Conservation (phyloP, 768 basidiomycete genomes). For the Brasilioporus rufonigricans region DNA sequence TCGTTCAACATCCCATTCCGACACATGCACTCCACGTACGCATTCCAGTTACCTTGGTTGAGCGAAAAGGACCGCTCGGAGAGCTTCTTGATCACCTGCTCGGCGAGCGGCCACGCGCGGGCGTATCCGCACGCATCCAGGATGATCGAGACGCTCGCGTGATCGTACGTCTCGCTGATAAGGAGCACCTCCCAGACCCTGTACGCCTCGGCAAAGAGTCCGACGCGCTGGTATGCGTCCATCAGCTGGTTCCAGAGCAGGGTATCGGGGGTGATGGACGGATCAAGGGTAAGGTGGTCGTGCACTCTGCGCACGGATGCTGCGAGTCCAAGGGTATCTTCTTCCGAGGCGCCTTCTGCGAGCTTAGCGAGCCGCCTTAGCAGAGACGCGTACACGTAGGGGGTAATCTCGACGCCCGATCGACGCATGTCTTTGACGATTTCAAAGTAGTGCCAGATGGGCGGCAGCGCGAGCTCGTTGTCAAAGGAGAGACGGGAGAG, state of each 20-base stretch:
- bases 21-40: constrained; percentile 85
- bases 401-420: constrained; percentile 55
- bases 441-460: constrained; percentile 59
- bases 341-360: constrained; percentile 33
- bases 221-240: constrained; percentile 83
- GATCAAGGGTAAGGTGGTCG: constrained; percentile 74
- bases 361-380: constrained; percentile 52
- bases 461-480: constrained; percentile 38
- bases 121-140: constrained; percentile 80
- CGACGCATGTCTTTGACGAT: constrained; percentile 80
- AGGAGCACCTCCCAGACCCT: constrained; percentile 79
- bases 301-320: constrained; percentile 63
- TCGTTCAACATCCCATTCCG: constrained; percentile 63
- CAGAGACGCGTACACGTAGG: constrained; percentile 65
- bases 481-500: constrained; percentile 59
- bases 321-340: constrained; percentile 36
- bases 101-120: constrained; percentile 48
- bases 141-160: constrained; percentile 74
- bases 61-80: constrained; percentile 47
- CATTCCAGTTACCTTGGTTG: constrained; percentile 73
- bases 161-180: constrained; percentile 54
- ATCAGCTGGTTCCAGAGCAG: constrained; percentile 81
- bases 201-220: constrained; percentile 67
- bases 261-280: constrained; percentile 68
- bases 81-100: constrained; percentile 53